phyloP scores from a whole-genome alignment of 164 flowering plant species.

The Umbellularia californica region DNA sequence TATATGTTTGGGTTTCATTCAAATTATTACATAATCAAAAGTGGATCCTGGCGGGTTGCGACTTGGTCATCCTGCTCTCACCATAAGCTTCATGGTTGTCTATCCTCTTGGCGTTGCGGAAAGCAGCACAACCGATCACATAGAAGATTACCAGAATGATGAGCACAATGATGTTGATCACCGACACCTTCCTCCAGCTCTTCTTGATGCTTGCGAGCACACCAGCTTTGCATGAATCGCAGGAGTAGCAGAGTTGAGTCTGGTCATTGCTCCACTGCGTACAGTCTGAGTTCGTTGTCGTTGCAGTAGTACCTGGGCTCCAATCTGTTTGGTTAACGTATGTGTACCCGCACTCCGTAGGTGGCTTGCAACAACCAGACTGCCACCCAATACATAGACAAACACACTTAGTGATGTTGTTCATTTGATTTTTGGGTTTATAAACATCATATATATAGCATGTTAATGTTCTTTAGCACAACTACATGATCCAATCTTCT shows the following conservation, averaged over 20 bases:
- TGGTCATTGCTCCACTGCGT: constrained; percentile 74
- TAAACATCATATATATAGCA: too few species aligned
- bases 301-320: constrained; percentile 44
- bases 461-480: too few species aligned
- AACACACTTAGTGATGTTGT: too few species aligned
- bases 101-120: constrained; percentile 55
- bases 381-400: constrained; percentile 20
- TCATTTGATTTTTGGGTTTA: background rate
- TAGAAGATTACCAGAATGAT: constrained; percentile 72
- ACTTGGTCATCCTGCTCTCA: constrained; percentile 70
- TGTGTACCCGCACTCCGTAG: constrained; percentile 58
- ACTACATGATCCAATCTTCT: too few species aligned
- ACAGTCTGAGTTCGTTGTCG: constrained; percentile 45
- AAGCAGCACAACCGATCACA: constrained; percentile 68
- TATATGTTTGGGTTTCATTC: background rate
- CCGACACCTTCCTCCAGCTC: constrained; percentile 94
- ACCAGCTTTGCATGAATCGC: constrained; percentile 92
- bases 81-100: constrained; percentile 85
- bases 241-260: constrained; percentile 55
- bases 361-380: constrained; percentile 99
- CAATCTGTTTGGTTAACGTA: constrained; percentile 74
- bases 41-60: constrained; percentile 62
- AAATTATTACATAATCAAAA: constrained; percentile 21
- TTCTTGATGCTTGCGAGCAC: constrained; percentile 75
- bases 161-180: constrained; percentile 68